Conservation (phyloP, 176 grass and related monocot genomes). For the Zoysia japonica region DNA sequence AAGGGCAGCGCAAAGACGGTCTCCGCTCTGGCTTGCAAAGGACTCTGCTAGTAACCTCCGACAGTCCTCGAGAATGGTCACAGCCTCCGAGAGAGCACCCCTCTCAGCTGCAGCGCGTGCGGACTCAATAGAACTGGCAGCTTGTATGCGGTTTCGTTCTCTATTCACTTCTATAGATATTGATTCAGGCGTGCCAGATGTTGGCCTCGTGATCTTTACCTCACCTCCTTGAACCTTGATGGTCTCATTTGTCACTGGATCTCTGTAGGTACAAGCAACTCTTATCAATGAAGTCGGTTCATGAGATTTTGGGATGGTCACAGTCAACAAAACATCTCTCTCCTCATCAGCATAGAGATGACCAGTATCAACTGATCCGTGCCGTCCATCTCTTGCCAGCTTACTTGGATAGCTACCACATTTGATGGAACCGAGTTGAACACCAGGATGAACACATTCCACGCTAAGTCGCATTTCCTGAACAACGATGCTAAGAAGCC, state of each 20-base stretch:
- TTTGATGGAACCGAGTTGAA: conserved; percentile 70
- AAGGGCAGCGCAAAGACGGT: conserved; percentile 64
- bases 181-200: conserved; percentile 21
- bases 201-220: conserved; percentile 63
- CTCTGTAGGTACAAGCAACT: conserved; percentile 69
- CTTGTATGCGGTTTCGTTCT: conserved; percentile 71
- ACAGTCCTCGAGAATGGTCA: conserved; percentile 67
- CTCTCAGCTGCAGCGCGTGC: conserved; percentile 70
- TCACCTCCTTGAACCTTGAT: conserved; percentile 53
- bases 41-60: conserved; percentile 52
- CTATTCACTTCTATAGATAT: conserved; percentile 81
- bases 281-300: conserved; percentile 56
- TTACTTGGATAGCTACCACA: conserved; percentile 75
- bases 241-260: conserved; percentile 65
- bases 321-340: conserved; percentile 69
- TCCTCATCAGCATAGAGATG: conserved; percentile 94
- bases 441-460: conserved; percentile 62
- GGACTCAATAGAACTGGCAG: conserved; percentile 61
- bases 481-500: conserved; percentile 83
- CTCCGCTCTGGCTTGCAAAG: conserved; percentile 58
- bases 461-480: conserved; percentile 64
- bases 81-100: conserved; percentile 66
- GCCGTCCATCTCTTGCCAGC: conserved; percentile 61
- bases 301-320: conserved; percentile 51
- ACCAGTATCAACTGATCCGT: conserved; percentile 63